Evolutionary conservation across 257 asterid species (phyloP).

Genomic region (Craterostigma plantagineum): DNA sequence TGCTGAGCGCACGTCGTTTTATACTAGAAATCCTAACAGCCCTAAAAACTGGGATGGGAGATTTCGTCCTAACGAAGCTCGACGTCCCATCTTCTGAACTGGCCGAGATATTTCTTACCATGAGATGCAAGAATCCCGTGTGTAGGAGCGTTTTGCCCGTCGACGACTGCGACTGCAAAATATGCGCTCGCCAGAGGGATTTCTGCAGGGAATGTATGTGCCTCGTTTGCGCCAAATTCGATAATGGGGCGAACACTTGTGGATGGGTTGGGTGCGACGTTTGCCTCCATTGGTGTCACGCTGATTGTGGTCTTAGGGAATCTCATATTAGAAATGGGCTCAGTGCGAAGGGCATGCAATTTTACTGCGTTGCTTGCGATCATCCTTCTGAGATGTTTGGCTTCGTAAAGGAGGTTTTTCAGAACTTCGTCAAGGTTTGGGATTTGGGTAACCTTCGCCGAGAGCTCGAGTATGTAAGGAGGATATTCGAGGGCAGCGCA

Average conservation of each 20-base stretch:
- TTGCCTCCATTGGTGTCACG: slow-evolving; percentile 96
- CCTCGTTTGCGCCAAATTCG: slow-evolving; percentile 89
- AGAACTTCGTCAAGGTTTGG: slow-evolving; percentile 76
- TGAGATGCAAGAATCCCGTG: slow-evolving; percentile 61
- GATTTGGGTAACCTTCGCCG: slow-evolving; percentile 50
- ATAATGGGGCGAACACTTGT: slow-evolving; percentile 83
- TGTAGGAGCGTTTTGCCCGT: slow-evolving; percentile 79
- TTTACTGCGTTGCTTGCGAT: slow-evolving; percentile 92
- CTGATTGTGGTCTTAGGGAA: slow-evolving; percentile 83
- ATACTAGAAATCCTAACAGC: slow-evolving; percentile 83
- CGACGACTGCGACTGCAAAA: slow-evolving; percentile 93
- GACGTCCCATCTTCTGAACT: slow-evolving; percentile 40
- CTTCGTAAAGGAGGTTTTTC: slow-evolving; percentile 90
- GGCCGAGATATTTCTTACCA: slow-evolving; percentile 65
- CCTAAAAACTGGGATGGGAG: slow-evolving; percentile 63
- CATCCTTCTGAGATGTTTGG: slow-evolving; percentile 99
- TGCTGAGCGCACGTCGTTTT: slow-evolving; percentile 36
- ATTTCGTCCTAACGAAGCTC: slow-evolving; percentile 33
- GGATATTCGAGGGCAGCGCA: slow-evolving; percentile 53
- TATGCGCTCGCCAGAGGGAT: slow-evolving; percentile 53
- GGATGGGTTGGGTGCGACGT: slow-evolving; percentile 99
- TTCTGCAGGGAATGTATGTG: slow-evolving; percentile 98
- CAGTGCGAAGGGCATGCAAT: slow-evolving; percentile 79
- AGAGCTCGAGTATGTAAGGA: slow-evolving; percentile 76
- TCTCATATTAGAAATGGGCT: slow-evolving; percentile 63